Conservation (phyloP, 2,329 filamentous ascomycete genomes). For the Eutypella sp. region DNA sequence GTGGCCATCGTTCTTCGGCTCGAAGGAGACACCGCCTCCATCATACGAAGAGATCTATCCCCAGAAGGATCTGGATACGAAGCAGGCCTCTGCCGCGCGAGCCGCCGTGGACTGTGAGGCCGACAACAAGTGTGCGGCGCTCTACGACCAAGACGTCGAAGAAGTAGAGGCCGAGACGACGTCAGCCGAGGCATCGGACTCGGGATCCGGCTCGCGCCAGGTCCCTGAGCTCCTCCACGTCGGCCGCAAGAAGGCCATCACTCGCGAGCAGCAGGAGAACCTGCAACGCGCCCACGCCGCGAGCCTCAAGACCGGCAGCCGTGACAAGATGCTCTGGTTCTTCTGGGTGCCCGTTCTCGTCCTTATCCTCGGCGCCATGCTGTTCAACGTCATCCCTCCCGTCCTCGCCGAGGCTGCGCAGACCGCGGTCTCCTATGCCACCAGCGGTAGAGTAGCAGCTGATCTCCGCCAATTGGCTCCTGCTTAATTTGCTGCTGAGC, state of each 20-base stretch:
- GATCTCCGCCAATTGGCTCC: too few relatives aligned
- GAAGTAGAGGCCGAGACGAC: constrained; percentile 13
- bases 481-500: background rate
- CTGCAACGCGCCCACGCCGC: constrained; percentile 56
- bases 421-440: background rate
- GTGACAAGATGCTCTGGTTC: constrained; percentile 63
- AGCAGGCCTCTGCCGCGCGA: constrained; percentile 52
- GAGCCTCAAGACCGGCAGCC: constrained; percentile 58
- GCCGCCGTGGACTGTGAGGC: constrained; percentile 56
- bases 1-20: constrained; percentile 57
- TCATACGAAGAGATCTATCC: constrained; percentile 79
- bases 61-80: constrained; percentile 45
- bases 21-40: constrained; percentile 46
- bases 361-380: background rate
- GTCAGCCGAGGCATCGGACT: background rate
- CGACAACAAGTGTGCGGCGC: constrained; percentile 50
- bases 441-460: background rate
- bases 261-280: constrained; percentile 60
- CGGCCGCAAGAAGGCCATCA: constrained; percentile 58
- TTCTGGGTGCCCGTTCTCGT: constrained; percentile 52
- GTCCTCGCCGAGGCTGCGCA: background rate
- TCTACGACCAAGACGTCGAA: constrained; percentile 45
- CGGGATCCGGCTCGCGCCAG: constrained; percentile 19
- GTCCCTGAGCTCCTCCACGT: constrained; percentile 49
- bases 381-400: constrained; percentile 1